phyloP scores from a whole-genome alignment of 768 basidiomycete species.

The Dendrothele bispora region DNA sequence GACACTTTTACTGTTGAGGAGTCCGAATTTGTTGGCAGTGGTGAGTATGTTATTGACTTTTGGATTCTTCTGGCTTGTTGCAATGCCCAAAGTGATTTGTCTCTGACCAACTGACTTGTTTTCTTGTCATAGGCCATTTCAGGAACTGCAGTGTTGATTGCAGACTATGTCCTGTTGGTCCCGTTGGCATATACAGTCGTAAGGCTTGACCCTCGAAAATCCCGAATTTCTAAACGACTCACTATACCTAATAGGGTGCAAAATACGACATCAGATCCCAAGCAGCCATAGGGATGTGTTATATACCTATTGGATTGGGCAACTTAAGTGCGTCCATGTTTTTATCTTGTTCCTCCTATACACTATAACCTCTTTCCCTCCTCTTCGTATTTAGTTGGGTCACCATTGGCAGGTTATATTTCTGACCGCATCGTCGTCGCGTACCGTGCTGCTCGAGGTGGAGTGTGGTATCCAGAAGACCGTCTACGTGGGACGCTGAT shows the following conservation, averaged over 20 bases:
- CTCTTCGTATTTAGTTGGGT: conserved; percentile 44
- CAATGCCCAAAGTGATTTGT: background rate
- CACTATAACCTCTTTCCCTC: background rate
- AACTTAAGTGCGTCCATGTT: conserved; percentile 49
- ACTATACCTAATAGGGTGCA: conserved; percentile 41
- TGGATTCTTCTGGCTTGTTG: background rate
- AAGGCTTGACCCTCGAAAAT: conserved; percentile 14
- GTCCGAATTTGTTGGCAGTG: conserved; percentile 56
- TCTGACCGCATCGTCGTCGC: conserved; percentile 54
- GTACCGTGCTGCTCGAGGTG: conserved; percentile 50
- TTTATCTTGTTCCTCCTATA: background rate
- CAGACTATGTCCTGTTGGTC: conserved; percentile 50
- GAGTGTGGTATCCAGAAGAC: conserved; percentile 69
- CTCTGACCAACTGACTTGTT: background rate
- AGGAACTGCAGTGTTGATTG: conserved; percentile 26
- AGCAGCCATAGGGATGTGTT: conserved; percentile 58
- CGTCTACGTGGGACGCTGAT: conserved; percentile 54
- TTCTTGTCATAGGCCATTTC: conserved; percentile 26
- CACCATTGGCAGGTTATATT: conserved; percentile 55
- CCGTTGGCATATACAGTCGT: conserved; percentile 72
- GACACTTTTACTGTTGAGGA: conserved; percentile 50
- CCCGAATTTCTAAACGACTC: background rate
- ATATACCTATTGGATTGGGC: conserved; percentile 59
- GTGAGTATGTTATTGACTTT: conserved; percentile 35
- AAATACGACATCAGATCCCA: conserved; percentile 57